Base-by-base conservation (phyloP, 805 yeast species). In the Metschnikowia corniflorae region DNA sequence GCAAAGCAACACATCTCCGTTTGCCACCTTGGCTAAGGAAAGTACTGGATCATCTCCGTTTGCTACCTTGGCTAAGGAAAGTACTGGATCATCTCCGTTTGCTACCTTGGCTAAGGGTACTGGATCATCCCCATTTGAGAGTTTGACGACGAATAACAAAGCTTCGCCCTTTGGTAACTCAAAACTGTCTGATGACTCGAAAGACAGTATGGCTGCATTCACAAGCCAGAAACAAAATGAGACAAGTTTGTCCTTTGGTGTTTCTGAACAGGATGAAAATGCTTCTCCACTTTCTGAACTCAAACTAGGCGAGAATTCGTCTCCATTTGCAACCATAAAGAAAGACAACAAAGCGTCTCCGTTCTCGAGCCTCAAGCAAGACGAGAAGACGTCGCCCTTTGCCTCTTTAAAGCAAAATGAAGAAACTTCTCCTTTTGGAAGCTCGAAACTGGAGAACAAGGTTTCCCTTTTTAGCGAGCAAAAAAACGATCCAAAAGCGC, bases 211-310 rank as follows among this genome's bases (percentile, higher is more conserved):
- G n/a, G n/a, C n/a, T n/a, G n/a, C n/a, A n/a, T n/a, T n/a, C n/a
- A n/a, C n/a, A n/a, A n/a, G n/a, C n/a, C n/a, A n/a, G n/a, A n/a
- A n/a, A n/a, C n/a, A n/a, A n/a, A n/a, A n/a, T n/a, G n/a, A n/a
- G n/a, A n/a, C n/a, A n/a, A n/a, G n/a, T n/a, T n/a, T n/a, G n/a
- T n/a, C n/a, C n/a, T n/a, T n/a, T n/a, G n/a, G n/a, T n/a, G n/a
- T n/a, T n/a, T n/a, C n/a, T n/a, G n/a, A n/a, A n/a, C n/a, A n/a
- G n/a, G n/a, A 8, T 7, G 16, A 14, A 16, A 13, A 29, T 20
- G 15, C 37, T 3, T 23, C 44, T 8, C 28, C 39, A 1, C 42
- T 44, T 15, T 39, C 37, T 9, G 21, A 18, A 16, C 20, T 28
- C 25, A 31, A 24, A n/a, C 20, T 8, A 15, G 29, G 17, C 13